Base-by-base conservation (phyloP, 331 rosid species). In the Quercus lobata region DNA sequence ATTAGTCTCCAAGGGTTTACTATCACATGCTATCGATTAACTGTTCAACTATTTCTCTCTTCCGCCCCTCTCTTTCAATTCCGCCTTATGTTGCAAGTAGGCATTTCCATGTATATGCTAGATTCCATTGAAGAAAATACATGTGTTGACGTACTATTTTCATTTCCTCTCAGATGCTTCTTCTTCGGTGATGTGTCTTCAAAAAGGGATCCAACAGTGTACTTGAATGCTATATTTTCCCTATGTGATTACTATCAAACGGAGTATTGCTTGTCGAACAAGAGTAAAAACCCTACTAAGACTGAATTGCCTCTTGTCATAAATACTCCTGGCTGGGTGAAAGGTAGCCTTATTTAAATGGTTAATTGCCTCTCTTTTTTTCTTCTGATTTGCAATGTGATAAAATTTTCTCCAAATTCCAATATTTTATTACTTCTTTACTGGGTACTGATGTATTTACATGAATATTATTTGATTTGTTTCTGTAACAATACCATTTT, bases 321-420 rank as follows among this genome's bases (percentile, higher is more conserved):
- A 73, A 95, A 95, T 84, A 95, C 99, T 27, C 91, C 97, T 57
- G 98, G 99, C 17, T 86, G 95, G 97, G 97, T 92, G 79, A 92
- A 92, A 86, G 97, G 97, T 89, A 82, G 77, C 71, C 75, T 77
- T 21, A 24, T 49, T 76, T 65, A 15, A 41, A 4, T 54, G 46
- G 30, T 69, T 75, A 19, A 21, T 25, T 44, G 21, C 54, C 12
- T 56, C 46, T 37, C 44, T 41, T 41, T 41, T 41, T 41, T 29
- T 54, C 49, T 57, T 60, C 57, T 29, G 19, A 46, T 73, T 76
- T 34, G 41, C 73, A 8, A n/a, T 78, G 9, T 66, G 56, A 79
- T 32, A 5, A 55, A 32, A 19, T 63, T 84, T 21, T 56, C 74
- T 30, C 49, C 46, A 41, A 41, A 41, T 41, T 41, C 46, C 70